Base-by-base conservation (phyloP, 352 stramenopile genomes). In the Phytopythium helicoides region DNA sequence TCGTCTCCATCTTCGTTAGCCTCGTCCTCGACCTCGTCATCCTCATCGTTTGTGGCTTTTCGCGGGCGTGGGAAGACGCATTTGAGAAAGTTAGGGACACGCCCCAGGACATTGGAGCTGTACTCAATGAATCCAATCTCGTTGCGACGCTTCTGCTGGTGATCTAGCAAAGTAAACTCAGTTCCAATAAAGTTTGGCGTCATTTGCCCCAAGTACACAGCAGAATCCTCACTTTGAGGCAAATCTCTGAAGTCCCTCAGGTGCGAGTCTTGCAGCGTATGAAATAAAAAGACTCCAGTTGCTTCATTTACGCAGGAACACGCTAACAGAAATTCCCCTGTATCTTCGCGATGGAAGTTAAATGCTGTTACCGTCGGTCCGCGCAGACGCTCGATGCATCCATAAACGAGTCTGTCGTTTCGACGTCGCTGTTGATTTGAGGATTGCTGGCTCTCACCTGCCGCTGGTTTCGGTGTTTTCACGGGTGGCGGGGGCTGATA, bases 301-400 rank as follows among this genome's bases (percentile, higher is more conserved):
- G 59, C 66, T n/a, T 89, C 81, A 46, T 77, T 89, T 45, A 68
- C 60, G 35, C 79, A 89, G 15, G 76, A 87, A 16, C 74, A 79
- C 46, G 81, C 76, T 21, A 92, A 31, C 25, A 92, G 42, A 48
- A 92, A 92, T 61, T 87, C 81, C 38, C 84, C 82, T 22, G 82
- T 94, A 60, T 90, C 78, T 52, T 94, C 81, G 14, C 68, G 71
- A 34, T 95, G 79, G 40, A 95, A 84, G 58, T 94, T 89, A 42
- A 94, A 89, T 39, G 86, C 71, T 18, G 83, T 94, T n/a, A 94
- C 76, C n/a, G 72, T 73, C 19, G 90, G 73, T 4, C 86, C 85
- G 23, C 66, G 60, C 15, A 89, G 68, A 11, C 86, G 69, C 55
- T 92, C 74, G 19, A 96, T 52, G 55, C 76, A 92, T 12, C 86